Evolutionary conservation across 352 stramenopile genomes (phyloP), one percentile per base, ranked within the genome.

Genomic region (Pythium utonaiense): DNA sequence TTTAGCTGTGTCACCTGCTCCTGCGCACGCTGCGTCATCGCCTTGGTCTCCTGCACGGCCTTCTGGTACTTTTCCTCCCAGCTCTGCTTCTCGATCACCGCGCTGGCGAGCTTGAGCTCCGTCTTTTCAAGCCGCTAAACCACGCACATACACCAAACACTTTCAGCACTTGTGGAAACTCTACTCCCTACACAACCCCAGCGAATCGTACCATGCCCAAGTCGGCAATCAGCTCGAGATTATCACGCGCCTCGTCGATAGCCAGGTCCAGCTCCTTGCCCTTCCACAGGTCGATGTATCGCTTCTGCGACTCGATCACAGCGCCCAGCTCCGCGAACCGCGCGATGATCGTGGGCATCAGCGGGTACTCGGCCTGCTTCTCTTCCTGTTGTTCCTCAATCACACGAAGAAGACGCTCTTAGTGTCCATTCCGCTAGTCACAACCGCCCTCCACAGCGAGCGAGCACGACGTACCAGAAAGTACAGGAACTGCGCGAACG

Each of bases 271-370:
- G 62, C 48, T 92, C 84, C 67, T 90, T 90, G 57, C 38, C 77
- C 75, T 93, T 93, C 84, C 84, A 93, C 22, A 77, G 78, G 53
- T 93, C 82, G 31, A 91, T 92, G 47, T 93, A 79, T 42, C 80
- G 73, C 69, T 93, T 93, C 67, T 93, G 84, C 17, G 80, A 89
- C 75, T 93, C 82, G 60, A 93, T 93, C 3, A 93, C 80, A 1
- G 80, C 73, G 7, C 84, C 84, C 10, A 93, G 69, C 54, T 93
- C 81, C 9, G 80, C 74, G 53, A 92, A 90, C 22, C 80, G 69
- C 60, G 88, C 70, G 54, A 91, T 89, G 60, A 93, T 93, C 10
- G 73, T 72, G 17, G 81, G 81, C 82, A 93, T 93, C 19, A 92
- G 70, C 22, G 70, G 54, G 41, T 90, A 77, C 28, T 91, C 84